phyloP scores from a whole-genome alignment of 1,284 basidiomycete species.

The Puccinia hordei region DNA sequence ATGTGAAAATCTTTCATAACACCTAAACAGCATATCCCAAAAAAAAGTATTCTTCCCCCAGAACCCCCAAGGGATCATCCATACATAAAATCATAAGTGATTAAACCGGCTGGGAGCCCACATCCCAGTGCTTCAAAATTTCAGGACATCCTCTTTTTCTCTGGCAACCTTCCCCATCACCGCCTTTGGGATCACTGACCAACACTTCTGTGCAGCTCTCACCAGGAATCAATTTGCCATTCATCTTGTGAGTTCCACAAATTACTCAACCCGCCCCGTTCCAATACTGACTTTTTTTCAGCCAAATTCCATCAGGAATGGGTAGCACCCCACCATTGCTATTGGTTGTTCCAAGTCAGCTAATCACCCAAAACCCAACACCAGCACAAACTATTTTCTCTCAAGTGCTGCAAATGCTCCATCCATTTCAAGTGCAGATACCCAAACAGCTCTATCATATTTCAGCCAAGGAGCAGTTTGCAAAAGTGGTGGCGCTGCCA shows the following conservation, averaged over 20 bases:
- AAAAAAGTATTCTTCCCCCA: neutral
- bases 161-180: too few species aligned
- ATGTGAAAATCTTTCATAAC: neutral
- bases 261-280: neutral
- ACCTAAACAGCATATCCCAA: neutral
- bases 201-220: slow-evolving; percentile 1
- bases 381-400: neutral
- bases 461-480: neutral
- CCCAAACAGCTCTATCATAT: neutral
- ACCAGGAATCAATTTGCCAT: neutral
- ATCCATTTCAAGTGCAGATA: neutral
- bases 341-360: neutral
- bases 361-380: neutral
- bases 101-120: neutral
- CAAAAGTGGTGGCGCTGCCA: neutral
- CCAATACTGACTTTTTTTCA: neutral
- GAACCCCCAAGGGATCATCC: neutral
- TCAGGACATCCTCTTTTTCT: neutral
- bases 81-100: slow-evolving; percentile 1
- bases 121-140: neutral
- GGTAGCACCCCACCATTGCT: neutral
- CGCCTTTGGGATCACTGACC: neutral
- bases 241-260: neutral
- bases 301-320: neutral
- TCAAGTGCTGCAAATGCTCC: neutral